Percentiles rank a stretch among this genome's conserved stretches.
Conservation (phyloP, 169 alveolate species). For the Ichthyophthirius multifiliis region DNA sequence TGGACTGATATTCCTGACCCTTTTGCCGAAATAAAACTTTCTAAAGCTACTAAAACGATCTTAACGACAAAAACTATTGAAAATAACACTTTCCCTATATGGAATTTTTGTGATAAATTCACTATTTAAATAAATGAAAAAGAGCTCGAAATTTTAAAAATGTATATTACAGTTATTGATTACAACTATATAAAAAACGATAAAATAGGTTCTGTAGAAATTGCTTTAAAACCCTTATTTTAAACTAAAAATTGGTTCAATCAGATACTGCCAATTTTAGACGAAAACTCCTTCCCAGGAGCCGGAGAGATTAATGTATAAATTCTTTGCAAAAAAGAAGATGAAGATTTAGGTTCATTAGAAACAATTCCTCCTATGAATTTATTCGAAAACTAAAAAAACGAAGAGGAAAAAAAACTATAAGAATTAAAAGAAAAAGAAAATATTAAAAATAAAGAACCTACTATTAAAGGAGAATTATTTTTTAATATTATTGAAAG, state of each 20-base stretch:
- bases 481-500: background rate
- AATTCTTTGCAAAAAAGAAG: conserved; percentile 21
- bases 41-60: background rate
- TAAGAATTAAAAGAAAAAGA: background rate
- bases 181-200: conserved; percentile 16
- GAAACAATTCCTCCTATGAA: background rate
- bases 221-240: background rate
- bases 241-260: conserved; percentile 27
- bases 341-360: background rate
- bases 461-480: background rate
- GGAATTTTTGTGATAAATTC: conserved; percentile 22
- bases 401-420: background rate
- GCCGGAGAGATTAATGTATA: conserved; percentile 21
- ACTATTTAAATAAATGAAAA: conserved; percentile 15
- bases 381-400: background rate
- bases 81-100: conserved; percentile 16
- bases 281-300: conserved; percentile 23
- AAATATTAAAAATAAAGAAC: background rate
- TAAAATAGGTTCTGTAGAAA: conserved; percentile 11
- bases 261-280: background rate
- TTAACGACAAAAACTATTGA: conserved; percentile 29
- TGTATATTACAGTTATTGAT: conserved; percentile 22
- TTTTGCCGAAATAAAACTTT: background rate
- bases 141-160: conserved; percentile 2
- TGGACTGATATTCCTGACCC: conserved; percentile 9